Base-by-base conservation (phyloP, 768 basidiomycete species). In the Lactifluus volemus region DNA sequence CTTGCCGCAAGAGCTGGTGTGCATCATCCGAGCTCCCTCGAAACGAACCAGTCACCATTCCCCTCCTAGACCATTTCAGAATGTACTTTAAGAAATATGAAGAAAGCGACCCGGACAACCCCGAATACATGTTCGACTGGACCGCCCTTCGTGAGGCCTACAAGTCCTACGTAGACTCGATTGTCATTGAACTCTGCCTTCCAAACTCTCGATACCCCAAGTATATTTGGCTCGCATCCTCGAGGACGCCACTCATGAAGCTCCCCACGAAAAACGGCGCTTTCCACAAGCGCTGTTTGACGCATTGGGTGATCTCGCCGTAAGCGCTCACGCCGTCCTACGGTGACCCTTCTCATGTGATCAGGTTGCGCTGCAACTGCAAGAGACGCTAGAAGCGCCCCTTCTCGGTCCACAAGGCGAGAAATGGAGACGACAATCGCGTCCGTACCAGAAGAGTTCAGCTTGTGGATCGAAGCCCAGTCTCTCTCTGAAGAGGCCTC, bases 241-340 rank as follows among this genome's bases (percentile, higher is more conserved):
- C 30, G 80, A 79, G 54, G 88, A 92, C 47, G 84, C 86, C 10
- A 75, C 87, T 12, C 81, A 85, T 11, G 90, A 91, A 71, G 79
- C 84, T 4, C 88, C 88, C 1, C 79, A 76, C 52, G 89, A 90
- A 59, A 81, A 83, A 5, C 86, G 81, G 68, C 83, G 84, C 11
- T 92, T 92, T 65, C 86, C 89, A 0, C 89, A 91, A 70, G 75
- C 79, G 2, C 76, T 93, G 55, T 92, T 87, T 84, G 84, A 93
- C 65, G 85, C 89, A 44, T 77, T 90, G 42, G 91, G 90, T 12
- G 88, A 92, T 72, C 77, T 93, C 60, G 85, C 88, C 45, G 90
- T 89, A 73, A 61, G 75, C 73, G 17, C 59, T 5, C 38, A n/a
- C 32, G 11, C 9, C 15, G 25, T 34, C 39, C 15, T 34, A 30